These are phyloP conservation scores for Eucalyptus tenuipes DNA, from an alignment of 345 rosid species.

Conservation along the genomic window DNA sequence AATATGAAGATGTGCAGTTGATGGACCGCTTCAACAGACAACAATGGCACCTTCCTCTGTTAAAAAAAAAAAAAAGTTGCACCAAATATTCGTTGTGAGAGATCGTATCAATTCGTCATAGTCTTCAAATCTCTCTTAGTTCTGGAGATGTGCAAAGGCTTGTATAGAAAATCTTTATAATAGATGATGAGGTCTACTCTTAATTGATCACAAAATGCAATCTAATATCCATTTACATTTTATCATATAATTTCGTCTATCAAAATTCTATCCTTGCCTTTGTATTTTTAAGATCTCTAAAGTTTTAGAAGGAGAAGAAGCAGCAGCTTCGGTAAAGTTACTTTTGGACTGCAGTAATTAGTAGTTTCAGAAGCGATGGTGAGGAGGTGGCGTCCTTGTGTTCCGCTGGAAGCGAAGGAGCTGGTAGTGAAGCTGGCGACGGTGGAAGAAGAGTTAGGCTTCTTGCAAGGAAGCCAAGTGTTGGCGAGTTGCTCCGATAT, in stretches of 20 bases:
- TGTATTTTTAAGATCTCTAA: no score
- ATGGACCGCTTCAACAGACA: conserved; percentile 57
- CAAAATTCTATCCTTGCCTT: no score
- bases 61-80: neutral
- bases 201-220: no score
- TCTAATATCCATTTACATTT: no score
- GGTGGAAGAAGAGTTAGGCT: neutral
- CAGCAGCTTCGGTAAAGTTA: neutral
- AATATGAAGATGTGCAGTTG: conserved; percentile 79
- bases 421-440: conserved; percentile 26
- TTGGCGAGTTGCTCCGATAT: conserved; percentile 21
- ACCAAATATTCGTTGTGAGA: no score
- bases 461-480: conserved; percentile 47
- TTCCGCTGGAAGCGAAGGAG: neutral
- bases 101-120: no score
- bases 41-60: conserved; percentile 55
- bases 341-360: conserved; percentile 23
- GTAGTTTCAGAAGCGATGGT: conserved; percentile 13
- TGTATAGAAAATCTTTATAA: no score
- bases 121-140: neutral
- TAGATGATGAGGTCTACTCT: no score
- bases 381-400: conserved; percentile 31
- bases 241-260: no score
- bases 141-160: neutral
- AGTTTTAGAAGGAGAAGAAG: neutral